Percentiles rank a stretch among this genome's conserved stretches.
phyloP scores from a whole-genome alignment of 495 filamentous ascomycete species.

The Cryomyces minteri region DNA sequence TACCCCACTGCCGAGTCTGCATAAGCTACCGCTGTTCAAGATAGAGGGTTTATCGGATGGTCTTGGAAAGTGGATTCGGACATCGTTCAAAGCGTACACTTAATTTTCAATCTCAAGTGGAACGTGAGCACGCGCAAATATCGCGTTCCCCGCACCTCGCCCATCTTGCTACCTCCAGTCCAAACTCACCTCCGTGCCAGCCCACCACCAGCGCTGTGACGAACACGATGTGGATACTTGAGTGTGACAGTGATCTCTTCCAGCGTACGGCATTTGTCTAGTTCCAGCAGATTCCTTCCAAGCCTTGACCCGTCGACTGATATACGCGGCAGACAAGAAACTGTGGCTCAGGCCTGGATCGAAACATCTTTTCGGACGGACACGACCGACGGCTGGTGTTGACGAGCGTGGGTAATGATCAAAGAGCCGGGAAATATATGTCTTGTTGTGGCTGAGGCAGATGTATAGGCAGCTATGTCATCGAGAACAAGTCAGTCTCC shows the following conservation, averaged over 20 bases:
- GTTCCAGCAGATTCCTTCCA: not conserved
- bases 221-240: conserved; percentile 20
- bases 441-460: not conserved
- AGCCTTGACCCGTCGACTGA: not conserved
- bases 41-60: no score
- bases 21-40: no score
- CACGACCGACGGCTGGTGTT: conserved; percentile 4
- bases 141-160: no score
- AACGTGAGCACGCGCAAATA: no score
- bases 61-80: no score
- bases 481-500: conserved; percentile 62
- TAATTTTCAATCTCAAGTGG: no score
- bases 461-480: conserved; percentile 31
- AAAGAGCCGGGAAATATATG: not conserved
- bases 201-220: no score
- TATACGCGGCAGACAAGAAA: conserved; percentile 11
- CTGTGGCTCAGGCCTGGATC: conserved; percentile 20
- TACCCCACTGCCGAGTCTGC: no score
- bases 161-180: no score
- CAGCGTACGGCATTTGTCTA: not conserved
- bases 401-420: not conserved
- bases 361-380: conserved; percentile 19
- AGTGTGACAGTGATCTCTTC: conserved; percentile 15
- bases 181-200: no score
- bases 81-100: no score